Evolutionary conservation across 306 rosid genomes (phyloP).

Genomic region (Castanopsis chinensis): DNA sequence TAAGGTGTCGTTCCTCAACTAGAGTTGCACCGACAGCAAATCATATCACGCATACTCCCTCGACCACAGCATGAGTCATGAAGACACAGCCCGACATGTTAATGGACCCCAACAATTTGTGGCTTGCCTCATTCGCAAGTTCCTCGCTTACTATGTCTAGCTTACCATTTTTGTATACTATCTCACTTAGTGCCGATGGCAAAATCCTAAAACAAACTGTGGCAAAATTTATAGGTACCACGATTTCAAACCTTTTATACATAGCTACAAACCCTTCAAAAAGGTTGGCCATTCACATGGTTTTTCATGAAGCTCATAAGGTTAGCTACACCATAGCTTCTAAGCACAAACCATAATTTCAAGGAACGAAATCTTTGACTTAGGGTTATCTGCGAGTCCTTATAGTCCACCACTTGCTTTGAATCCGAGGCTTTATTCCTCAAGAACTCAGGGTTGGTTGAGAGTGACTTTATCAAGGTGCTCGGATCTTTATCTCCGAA

Average conservation of each 20-base stretch:
- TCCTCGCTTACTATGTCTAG: no score
- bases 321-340: slow-evolving; percentile 21
- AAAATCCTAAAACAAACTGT: no score
- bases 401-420: slow-evolving; percentile 28
- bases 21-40: no score
- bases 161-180: no score
- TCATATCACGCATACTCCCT: no score
- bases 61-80: no score
- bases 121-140: no score
- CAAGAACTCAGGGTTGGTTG: slow-evolving; percentile 14
- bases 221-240: background rate
- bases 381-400: slow-evolving; percentile 32
- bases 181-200: no score
- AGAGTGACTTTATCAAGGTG: slow-evolving; percentile 15
- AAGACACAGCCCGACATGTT: no score
- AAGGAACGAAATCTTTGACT: slow-evolving; percentile 20
- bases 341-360: slow-evolving; percentile 24
- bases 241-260: slow-evolving; percentile 31
- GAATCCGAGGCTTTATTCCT: slow-evolving; percentile 13
- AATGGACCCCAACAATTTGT: no score
- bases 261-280: slow-evolving; percentile 24
- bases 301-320: slow-evolving; percentile 14
- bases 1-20: no score
- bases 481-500: slow-evolving; percentile 4
- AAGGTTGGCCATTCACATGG: slow-evolving; percentile 29